Conservation (phyloP, 228 moss, liverwort and hornwort genomes). For the Sphagnum fallax region DNA sequence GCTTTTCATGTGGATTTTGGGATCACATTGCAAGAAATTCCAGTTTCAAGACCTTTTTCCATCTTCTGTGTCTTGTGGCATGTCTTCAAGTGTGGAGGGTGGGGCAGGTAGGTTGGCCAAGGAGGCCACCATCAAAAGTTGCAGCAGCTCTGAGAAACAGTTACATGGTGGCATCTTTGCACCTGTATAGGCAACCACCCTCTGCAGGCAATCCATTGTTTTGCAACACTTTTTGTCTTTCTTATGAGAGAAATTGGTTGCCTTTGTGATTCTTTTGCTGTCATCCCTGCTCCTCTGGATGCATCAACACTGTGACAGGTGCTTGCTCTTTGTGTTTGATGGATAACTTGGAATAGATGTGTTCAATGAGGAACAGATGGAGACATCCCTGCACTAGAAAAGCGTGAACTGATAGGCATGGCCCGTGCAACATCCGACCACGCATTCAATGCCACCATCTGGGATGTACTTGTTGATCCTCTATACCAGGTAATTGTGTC, state of each 20-base stretch:
- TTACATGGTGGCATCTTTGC: conserved; percentile 95
- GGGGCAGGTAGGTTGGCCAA: conserved; percentile 94
- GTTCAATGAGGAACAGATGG: conserved; percentile 27
- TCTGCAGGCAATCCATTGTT: conserved; percentile 27
- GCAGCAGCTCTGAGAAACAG: conserved; percentile 95
- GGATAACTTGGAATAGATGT: too few species aligned
- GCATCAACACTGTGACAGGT: too few species aligned
- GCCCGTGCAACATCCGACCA: conserved; percentile 99
- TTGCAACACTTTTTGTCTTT: too few species aligned
- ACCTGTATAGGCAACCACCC: conserved; percentile 52
- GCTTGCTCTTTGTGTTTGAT: too few species aligned
- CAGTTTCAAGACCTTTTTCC: not conserved
- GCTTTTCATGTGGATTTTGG: not conserved
- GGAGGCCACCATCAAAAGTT: conserved; percentile 94
- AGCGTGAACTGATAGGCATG: conserved; percentile 96
- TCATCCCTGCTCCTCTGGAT: too few species aligned
- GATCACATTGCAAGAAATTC: not conserved
- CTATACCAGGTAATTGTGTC: conserved; percentile 61
- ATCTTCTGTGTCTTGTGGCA: not conserved
- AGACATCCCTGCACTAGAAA: conserved; percentile 41
- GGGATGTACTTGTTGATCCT: conserved; percentile 99
- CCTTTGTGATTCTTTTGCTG: too few species aligned
- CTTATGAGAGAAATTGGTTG: too few species aligned
- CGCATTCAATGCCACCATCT: conserved; percentile 98
- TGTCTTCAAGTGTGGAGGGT: conserved; percentile 2